Conservation (phyloP, 2,329 filamentous ascomycete genomes). For the Fusarium aywerte region DNA sequence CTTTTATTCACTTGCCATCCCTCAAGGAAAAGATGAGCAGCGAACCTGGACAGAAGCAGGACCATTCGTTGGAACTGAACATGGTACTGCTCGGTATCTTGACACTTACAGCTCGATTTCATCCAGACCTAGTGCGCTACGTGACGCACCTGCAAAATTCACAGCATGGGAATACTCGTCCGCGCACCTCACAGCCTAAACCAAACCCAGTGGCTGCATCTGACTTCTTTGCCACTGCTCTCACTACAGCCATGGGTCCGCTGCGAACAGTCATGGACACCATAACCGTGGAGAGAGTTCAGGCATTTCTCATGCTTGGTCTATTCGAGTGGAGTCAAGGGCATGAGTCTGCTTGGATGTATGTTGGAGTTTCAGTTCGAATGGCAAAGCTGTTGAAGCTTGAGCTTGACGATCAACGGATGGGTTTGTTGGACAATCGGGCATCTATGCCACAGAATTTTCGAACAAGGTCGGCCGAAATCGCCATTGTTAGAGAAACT, state of each 20-base stretch:
- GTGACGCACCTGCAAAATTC: slow-evolving; percentile 4
- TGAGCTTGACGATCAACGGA: slow-evolving; percentile 12
- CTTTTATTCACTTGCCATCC: slow-evolving; percentile 70
- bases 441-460: background rate
- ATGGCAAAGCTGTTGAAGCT: slow-evolving; percentile 16
- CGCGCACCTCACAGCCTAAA: background rate
- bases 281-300: slow-evolving; percentile 1
- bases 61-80: slow-evolving; percentile 3
- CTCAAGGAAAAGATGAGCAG: slow-evolving; percentile 6
- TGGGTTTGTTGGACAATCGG: background rate
- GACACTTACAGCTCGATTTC: slow-evolving; percentile 17
- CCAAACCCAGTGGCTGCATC: background rate
- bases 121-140: slow-evolving; percentile 14
- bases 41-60: background rate
- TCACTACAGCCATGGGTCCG: slow-evolving; percentile 11
- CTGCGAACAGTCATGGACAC: slow-evolving; percentile 4
- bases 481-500: slow-evolving; percentile 49
- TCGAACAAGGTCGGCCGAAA: background rate
- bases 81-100: slow-evolving; percentile 19
- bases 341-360: slow-evolving; percentile 7
- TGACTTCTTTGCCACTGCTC: slow-evolving; percentile 1
- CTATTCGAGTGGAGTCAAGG: slow-evolving; percentile 17
- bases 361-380: slow-evolving; percentile 2
- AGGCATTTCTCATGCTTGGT: slow-evolving; percentile 16
- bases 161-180: background rate